These are phyloP conservation scores for Solanum chmielewskii DNA, from an alignment of 257 asterid species.

Conservation along the genomic window DNA sequence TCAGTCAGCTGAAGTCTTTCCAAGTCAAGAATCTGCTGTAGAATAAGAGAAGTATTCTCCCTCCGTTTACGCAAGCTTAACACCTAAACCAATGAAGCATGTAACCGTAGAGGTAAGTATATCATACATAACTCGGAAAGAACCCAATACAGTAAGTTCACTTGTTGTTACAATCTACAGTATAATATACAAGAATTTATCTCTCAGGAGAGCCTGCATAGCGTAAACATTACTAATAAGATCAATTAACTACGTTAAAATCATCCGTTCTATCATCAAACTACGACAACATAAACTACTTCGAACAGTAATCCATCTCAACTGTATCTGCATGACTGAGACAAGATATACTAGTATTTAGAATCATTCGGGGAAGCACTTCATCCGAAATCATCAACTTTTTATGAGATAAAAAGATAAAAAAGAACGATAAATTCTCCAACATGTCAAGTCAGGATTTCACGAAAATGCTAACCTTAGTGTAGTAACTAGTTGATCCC, in stretches of 20 bases:
- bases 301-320: neutral
- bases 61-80: neutral
- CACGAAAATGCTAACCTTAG: conserved; percentile 21
- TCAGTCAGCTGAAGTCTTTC: conserved; percentile 42
- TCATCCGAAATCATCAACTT: neutral
- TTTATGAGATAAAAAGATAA: neutral
- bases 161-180: neutral
- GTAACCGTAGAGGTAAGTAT: neutral
- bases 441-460: neutral
- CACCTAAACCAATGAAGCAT: neutral
- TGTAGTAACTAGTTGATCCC: conserved; percentile 15
- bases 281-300: neutral
- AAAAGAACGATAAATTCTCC: neutral
- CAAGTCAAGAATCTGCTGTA: conserved; percentile 59
- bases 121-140: neutral
- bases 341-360: neutral
- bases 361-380: neutral
- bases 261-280: neutral
- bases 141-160: neutral
- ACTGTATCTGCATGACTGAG: neutral
- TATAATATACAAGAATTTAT: neutral
- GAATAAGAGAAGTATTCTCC: conserved; percentile 19
- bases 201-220: neutral
- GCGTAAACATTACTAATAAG: neutral
- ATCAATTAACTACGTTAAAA: neutral